Percentiles rank a stretch among this genome's conserved stretches.
These are phyloP conservation scores for Mortierella alpina DNA, from an alignment of 192 early-diverging fungal species.

Conservation along the genomic window DNA sequence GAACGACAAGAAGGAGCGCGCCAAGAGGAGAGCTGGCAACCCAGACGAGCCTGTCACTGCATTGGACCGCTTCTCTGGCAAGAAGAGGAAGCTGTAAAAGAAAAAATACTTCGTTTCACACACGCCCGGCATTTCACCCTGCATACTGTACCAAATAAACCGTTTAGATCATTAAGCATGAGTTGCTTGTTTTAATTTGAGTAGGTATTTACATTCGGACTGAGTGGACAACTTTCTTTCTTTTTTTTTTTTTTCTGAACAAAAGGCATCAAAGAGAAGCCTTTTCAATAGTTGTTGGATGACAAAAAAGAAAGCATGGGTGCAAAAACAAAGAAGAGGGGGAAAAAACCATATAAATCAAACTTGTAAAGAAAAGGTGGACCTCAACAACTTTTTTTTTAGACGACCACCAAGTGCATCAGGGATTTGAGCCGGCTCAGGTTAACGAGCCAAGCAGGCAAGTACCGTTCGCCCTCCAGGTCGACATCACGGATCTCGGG, in stretches of 20 bases:
- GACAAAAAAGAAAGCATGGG: constrained; percentile 15
- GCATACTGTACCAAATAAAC: constrained; percentile 4
- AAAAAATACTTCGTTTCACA: background rate
- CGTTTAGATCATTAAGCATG: background rate
- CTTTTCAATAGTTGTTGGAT: constrained; percentile 1
- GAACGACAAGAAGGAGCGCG: constrained; percentile 64
- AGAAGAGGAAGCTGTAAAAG: constrained; percentile 49
- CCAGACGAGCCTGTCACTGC: constrained; percentile 65
- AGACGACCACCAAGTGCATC: constrained; percentile 52
- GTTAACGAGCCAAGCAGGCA: constrained; percentile 57
- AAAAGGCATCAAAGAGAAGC: background rate
- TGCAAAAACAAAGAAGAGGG: constrained; percentile 7
- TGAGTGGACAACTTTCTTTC: background rate
- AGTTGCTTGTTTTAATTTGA: background rate
- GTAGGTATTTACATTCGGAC: background rate
- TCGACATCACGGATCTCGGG: constrained; percentile 61
- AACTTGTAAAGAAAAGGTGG: background rate
- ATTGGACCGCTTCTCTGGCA: constrained; percentile 70
- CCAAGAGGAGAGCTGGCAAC: constrained; percentile 60
- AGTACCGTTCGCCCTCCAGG: constrained; percentile 54
- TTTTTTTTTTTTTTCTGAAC: constrained; percentile 14
- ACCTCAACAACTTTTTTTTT: constrained; percentile 7
- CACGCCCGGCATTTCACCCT: background rate
- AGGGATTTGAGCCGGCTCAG: constrained; percentile 47
- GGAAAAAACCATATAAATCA: background rate